Evolutionary conservation across 1,284 basidiomycete genomes (phyloP).

Genomic region (Pseudozyma tsukubaensis): DNA sequence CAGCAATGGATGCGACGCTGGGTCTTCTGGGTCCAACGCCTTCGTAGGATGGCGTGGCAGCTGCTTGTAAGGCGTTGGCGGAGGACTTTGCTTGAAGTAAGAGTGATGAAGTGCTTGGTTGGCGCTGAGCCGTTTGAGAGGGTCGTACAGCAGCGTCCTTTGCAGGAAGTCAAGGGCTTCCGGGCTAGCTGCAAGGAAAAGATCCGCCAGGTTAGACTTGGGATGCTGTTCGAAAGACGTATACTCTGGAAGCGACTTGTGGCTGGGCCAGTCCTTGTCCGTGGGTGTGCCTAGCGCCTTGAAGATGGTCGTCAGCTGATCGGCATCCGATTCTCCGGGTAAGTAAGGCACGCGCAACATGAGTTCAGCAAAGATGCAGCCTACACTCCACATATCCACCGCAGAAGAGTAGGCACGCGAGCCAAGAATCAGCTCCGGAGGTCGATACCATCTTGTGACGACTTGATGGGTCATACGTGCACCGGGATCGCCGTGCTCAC

Average conservation of each 20-base stretch:
- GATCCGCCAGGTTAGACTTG: conserved; percentile 81
- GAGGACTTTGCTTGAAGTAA: conserved; percentile 58
- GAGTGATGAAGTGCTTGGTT: conserved; percentile 59
- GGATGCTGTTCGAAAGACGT: conserved; percentile 73
- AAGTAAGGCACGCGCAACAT: conserved; percentile 94
- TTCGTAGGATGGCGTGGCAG: conserved; percentile 61
- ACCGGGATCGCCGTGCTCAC: conserved; percentile 92
- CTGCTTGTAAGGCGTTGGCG: conserved; percentile 55
- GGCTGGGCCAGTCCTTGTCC: conserved; percentile 94
- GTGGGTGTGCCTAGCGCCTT: conserved; percentile 93
- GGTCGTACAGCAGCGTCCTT: conserved; percentile 86
- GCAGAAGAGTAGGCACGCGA: conserved; percentile 86
- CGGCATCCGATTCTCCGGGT: conserved; percentile 92
- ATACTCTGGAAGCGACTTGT: conserved; percentile 72
- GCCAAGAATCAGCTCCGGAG: conserved; percentile 90
- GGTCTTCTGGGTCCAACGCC: conserved; percentile 34
- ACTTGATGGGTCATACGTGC: conserved; percentile 98
- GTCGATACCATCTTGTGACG: conserved; percentile 96
- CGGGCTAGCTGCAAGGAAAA: conserved; percentile 89
- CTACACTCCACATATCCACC: conserved; percentile 94
- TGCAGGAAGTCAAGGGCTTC: conserved; percentile 87
- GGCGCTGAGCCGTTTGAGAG: conserved; percentile 83
- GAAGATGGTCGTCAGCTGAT: conserved; percentile 94
- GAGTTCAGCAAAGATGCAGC: conserved; percentile 94
- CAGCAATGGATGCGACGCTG: conserved; percentile 43